Percentiles rank a stretch among this genome's conserved stretches.
Conservation (phyloP, 352 stramenopile species). For the Globisporangium radiosum region DNA sequence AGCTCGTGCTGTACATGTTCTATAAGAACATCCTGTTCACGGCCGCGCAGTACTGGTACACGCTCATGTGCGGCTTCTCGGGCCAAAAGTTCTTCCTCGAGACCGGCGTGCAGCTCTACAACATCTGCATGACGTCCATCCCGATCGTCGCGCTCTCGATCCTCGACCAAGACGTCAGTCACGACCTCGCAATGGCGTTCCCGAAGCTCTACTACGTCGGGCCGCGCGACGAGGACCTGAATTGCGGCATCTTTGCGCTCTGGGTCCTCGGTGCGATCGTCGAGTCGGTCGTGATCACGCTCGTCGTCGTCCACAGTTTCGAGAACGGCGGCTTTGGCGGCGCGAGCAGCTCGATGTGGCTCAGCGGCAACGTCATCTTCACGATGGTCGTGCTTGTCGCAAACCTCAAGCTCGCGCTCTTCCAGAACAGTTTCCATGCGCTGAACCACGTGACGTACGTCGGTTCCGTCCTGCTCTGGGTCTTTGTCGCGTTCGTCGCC, state of each 20-base stretch:
- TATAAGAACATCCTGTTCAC: constrained; percentile 91
- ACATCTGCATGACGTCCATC: constrained; percentile 63
- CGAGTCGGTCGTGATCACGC: constrained; percentile 68
- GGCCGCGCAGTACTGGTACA: constrained; percentile 70
- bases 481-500: constrained; percentile 51
- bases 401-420: constrained; percentile 75
- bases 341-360: constrained; percentile 56
- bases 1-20: constrained; percentile 90
- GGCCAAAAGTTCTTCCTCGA: constrained; percentile 84
- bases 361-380: constrained; percentile 76
- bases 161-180: constrained; percentile 65
- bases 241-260: constrained; percentile 48
- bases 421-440: constrained; percentile 66
- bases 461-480: constrained; percentile 57
- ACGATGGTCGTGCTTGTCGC: constrained; percentile 70
- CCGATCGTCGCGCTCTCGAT: constrained; percentile 68
- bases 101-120: constrained; percentile 74
- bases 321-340: constrained; percentile 29
- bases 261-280: constrained; percentile 68
- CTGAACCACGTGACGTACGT: constrained; percentile 65
- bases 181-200: constrained; percentile 58
- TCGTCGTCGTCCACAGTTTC: constrained; percentile 40
- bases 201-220: constrained; percentile 64
- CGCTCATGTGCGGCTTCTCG: constrained; percentile 65
- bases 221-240: constrained; percentile 61